Evolutionary conservation across 1,284 basidiomycete genomes (phyloP).

Genomic region (Serendipita sp.): DNA sequence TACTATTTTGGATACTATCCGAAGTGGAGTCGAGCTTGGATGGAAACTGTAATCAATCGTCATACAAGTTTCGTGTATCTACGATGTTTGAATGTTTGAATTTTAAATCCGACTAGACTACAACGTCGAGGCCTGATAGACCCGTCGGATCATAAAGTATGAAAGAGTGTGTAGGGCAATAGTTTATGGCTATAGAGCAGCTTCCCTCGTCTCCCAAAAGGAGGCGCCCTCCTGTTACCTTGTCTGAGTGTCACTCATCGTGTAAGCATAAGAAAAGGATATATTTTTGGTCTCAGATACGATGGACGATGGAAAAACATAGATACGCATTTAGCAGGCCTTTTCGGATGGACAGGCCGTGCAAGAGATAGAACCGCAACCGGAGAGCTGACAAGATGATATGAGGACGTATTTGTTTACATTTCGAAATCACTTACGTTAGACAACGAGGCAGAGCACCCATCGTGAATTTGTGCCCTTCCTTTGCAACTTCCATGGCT

Average conservation of each 20-base stretch:
- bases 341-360: not conserved
- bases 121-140: too few species aligned
- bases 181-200: too few species aligned
- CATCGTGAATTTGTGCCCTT: not conserved
- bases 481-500: not conserved
- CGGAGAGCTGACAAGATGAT: not conserved
- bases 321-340: not conserved
- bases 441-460: not conserved
- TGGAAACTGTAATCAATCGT: not conserved
- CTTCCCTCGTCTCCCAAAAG: too few species aligned
- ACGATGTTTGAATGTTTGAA: too few species aligned
- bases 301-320: not conserved
- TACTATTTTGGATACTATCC: not conserved
- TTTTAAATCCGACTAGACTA: too few species aligned
- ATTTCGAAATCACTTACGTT: not conserved
- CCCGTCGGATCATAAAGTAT: too few species aligned
- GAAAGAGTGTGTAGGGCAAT: too few species aligned
- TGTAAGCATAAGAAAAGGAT: not conserved
- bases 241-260: too few species aligned
- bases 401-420: not conserved
- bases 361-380: not conserved
- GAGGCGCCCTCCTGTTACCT: too few species aligned
- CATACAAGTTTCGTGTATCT: too few species aligned
- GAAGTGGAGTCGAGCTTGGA: not conserved
- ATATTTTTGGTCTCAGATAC: too few species aligned